Base-by-base conservation (phyloP, 352 stramenopile genomes). In the Globisporangium abappressorium region DNA sequence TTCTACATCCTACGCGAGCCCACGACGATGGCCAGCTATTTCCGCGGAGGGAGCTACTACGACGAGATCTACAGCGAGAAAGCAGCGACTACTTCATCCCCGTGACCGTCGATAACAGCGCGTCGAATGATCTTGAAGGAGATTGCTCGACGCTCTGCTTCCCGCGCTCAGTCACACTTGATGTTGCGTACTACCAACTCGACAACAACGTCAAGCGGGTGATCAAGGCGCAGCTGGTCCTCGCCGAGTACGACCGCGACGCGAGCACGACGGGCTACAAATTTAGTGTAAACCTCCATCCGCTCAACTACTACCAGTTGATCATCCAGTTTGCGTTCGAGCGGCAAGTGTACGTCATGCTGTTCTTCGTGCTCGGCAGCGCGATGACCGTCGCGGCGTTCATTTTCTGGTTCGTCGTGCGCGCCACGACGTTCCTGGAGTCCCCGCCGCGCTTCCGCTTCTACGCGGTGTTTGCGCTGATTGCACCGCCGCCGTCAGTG, bases 301-400 rank as follows among this genome's bases (percentile, higher is more conserved):
- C 97, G 34, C 85, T 99, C n/a, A 86, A 90, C 72, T 99, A 98
- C 79, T 91, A 98, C 70, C 84, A 97, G 46, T 84, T 99, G 3
- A 87, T 99, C 43, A 97, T 99, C 30, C 91, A 98, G 70, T 99
- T 99, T 76, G 95, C 95, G 0, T 99, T 99, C 66, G 89, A 96
- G 64, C 81, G 82, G 22, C 79, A 91, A 57, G 91, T 99, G 9
- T 99, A 98, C 59, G 81, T 98, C 30, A 74, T 95, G 0, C 78
- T 99, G 11, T 99, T 99, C 69, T 80, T 93, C 58, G 84, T 97
- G 9, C 87, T 99, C 26, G 97, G 97, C 15, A 57, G 88, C 47
- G 76, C 91, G 54, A 95, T 97, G 65, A 82, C 97, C 0, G 68
- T 80, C 3, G 80, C 90, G 11, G 83, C 86, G 15, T 82, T 95